Conservation (phyloP, 331 rosid genomes). For the Cydonia oblonga region DNA sequence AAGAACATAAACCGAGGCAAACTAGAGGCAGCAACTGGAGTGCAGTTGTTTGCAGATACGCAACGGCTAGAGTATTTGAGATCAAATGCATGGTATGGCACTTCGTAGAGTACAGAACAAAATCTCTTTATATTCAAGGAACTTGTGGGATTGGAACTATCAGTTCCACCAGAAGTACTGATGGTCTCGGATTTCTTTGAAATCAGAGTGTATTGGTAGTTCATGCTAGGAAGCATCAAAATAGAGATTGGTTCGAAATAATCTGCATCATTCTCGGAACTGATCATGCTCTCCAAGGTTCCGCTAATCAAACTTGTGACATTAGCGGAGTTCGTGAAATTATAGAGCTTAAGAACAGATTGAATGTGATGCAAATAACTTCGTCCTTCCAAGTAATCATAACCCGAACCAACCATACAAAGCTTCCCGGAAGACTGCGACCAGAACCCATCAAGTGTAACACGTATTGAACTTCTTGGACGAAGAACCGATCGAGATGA, state of each 20-base stretch:
- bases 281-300: slow-evolving; percentile 38
- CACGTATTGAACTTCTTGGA: not conserved
- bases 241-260: slow-evolving; percentile 35
- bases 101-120: slow-evolving; percentile 13
- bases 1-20: slow-evolving; percentile 29
- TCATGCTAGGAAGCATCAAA: slow-evolving; percentile 25
- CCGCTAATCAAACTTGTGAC: slow-evolving; percentile 38
- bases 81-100: not conserved
- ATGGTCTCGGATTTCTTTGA: slow-evolving; percentile 3
- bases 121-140: not conserved
- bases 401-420: slow-evolving; percentile 44
- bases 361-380: not conserved
- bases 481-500: not conserved
- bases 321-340: slow-evolving; percentile 23
- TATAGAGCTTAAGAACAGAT: slow-evolving; percentile 35
- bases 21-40: slow-evolving; percentile 19
- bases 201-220: slow-evolving; percentile 35
- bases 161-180: slow-evolving; percentile 5
- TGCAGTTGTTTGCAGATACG: slow-evolving; percentile 30
- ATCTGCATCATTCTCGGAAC: slow-evolving; percentile 6
- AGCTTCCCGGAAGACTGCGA: slow-evolving; percentile 41
- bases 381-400: slow-evolving; percentile 3
- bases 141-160: not conserved
- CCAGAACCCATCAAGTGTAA: slow-evolving; percentile 49
- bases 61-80: slow-evolving; percentile 37